Percentiles rank a stretch among this genome's conserved stretches.
Conservation (phyloP, 164 flowering plant species). For the Tetracentron sinense region DNA sequence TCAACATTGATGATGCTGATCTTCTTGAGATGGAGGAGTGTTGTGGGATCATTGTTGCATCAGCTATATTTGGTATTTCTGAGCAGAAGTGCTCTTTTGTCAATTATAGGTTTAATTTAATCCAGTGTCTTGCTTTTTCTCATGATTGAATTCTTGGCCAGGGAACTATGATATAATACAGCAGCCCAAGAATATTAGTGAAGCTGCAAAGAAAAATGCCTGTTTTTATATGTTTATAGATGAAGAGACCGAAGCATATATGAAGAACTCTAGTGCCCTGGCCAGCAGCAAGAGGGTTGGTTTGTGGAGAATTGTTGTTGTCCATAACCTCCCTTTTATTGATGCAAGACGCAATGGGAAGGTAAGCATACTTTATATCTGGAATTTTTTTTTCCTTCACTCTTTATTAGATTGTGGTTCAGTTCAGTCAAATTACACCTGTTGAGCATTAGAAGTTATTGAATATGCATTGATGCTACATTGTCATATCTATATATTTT, state of each 20-base stretch:
- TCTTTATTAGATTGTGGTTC: no score
- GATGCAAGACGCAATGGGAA: conserved; percentile 95
- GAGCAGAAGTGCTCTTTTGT: conserved; percentile 8
- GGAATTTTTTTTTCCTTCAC: no score
- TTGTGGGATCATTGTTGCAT: conserved; percentile 83
- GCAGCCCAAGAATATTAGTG: conserved; percentile 76
- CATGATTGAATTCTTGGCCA: conserved; percentile 18
- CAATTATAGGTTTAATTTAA: conserved; percentile 2
- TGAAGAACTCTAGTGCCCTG: conserved; percentile 57
- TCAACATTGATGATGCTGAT: conserved; percentile 80
- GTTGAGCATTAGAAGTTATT: no score
- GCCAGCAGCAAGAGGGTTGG: conserved; percentile 56
- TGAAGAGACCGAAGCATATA: conserved; percentile 77
- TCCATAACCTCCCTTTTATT: conserved; percentile 66
- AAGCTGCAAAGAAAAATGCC: conserved; percentile 46
- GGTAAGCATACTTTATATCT: conserved; percentile 44
- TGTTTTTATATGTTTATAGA: conserved; percentile 91
- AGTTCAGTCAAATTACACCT: no score
- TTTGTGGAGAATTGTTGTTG: conserved; percentile 81
- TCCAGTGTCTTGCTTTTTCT: conserved; percentile 8
- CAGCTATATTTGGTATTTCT: conserved; percentile 73
- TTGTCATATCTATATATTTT: no score
- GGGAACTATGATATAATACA: conserved; percentile 86
- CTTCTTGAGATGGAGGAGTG: conserved; percentile 86
- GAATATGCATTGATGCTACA: no score